A percentile compares a stretch with the other conserved stretches of the same genome.
These are phyloP conservation scores for Crithidia expoeki DNA, from an alignment of 208 protist genomes.

Conservation along the genomic window DNA sequence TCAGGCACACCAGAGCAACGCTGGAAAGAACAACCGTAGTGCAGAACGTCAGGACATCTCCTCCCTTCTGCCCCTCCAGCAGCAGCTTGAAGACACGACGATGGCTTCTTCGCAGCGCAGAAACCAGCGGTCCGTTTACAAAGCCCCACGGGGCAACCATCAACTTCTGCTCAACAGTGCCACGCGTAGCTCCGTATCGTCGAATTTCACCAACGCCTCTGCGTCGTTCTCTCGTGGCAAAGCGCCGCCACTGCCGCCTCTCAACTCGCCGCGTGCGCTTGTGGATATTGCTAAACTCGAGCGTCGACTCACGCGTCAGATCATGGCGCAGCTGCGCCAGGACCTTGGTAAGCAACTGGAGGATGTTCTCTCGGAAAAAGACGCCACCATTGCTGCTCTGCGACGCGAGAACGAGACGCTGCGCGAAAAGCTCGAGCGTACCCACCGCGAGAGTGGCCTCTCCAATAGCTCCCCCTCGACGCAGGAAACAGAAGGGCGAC, in stretches of 20 bases:
- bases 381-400: constrained; percentile 44
- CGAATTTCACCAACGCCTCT: constrained; percentile 1
- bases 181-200: constrained; percentile 3
- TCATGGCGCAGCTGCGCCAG: constrained; percentile 51
- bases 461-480: not conserved
- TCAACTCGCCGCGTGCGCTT: not conserved
- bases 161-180: not conserved
- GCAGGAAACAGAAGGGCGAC: not conserved
- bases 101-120: not conserved
- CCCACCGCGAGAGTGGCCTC: not conserved
- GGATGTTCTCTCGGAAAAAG: constrained; percentile 50
- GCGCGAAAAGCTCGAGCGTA: constrained; percentile 11
- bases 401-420: constrained; percentile 52
- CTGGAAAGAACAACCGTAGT: not conserved
- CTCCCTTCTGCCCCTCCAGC: not conserved
- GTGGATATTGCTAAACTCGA: constrained; percentile 29
- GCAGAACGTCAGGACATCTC: not conserved
- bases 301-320: constrained; percentile 30
- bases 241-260: constrained; percentile 1
- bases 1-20: not conserved
- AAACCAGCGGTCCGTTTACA: not conserved
- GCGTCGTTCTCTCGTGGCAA: not conserved
- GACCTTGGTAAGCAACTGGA: constrained; percentile 45
- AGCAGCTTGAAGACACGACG: not conserved
- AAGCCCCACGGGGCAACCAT: not conserved